phyloP scores from a whole-genome alignment of 108 stramenopile species.

The Parietichytrium sp. region DNA sequence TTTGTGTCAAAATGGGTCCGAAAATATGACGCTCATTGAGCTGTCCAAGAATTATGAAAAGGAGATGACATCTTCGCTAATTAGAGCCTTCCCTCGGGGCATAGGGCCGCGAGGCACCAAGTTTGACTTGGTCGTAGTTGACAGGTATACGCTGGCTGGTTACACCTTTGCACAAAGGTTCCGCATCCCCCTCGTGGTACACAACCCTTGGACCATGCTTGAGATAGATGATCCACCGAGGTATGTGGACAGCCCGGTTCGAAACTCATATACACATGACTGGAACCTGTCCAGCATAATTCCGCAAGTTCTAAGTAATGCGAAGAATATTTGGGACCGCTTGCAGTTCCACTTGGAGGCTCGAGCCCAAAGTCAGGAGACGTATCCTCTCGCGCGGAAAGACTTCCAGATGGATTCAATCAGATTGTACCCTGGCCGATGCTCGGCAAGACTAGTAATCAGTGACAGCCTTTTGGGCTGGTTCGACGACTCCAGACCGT shows the following conservation, averaged over 20 bases:
- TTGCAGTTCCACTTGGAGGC: background rate
- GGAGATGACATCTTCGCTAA: too few species aligned
- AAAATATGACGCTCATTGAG: too few species aligned
- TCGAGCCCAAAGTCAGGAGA: background rate
- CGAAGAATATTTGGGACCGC: background rate
- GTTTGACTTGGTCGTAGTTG: background rate
- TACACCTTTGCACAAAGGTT: slow-evolving; percentile 4
- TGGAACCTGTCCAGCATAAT: background rate
- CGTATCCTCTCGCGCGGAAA: background rate
- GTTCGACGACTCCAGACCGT: background rate
- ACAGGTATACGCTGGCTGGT: background rate
- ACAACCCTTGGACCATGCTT: slow-evolving; percentile 1
- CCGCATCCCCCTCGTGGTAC: background rate
- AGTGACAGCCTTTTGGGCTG: background rate
- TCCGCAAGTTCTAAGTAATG: background rate
- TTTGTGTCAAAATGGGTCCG: too few species aligned
- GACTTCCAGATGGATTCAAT: background rate
- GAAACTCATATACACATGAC: too few species aligned
- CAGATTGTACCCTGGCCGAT: background rate
- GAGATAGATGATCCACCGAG: slow-evolving; percentile 15
- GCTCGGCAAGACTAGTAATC: background rate
- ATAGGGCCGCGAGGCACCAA: too few species aligned
- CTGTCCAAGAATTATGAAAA: too few species aligned
- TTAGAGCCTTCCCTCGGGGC: too few species aligned
- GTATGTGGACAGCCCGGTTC: slow-evolving; percentile 9